phyloP scores from a whole-genome alignment of 2,329 filamentous ascomycete species.

The Colletotrichum echinochloae region DNA sequence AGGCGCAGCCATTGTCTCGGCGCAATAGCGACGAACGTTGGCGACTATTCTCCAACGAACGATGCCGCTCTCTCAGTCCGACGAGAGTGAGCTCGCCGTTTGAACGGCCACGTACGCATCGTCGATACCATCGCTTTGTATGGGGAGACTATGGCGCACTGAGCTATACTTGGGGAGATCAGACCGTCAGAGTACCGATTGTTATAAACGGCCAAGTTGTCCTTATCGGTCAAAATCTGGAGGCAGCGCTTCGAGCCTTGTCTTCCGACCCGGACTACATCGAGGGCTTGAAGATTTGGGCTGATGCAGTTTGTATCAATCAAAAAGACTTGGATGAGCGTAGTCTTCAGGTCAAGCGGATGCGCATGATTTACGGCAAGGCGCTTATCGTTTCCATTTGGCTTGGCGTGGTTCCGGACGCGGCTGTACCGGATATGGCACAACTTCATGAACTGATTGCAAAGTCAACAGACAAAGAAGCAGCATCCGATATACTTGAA shows the following conservation, averaged over 20 bases:
- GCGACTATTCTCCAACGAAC: slow-evolving; percentile 27
- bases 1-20: slow-evolving; percentile 5
- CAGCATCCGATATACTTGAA: slow-evolving; percentile 13
- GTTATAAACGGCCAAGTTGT: slow-evolving; percentile 23
- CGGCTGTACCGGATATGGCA: slow-evolving; percentile 25
- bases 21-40: slow-evolving; percentile 29
- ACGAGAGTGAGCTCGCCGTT: slow-evolving; percentile 18
- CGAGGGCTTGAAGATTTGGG: slow-evolving; percentile 37
- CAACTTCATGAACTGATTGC: slow-evolving; percentile 17
- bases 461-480: slow-evolving; percentile 5
- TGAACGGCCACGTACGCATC: slow-evolving; percentile 20
- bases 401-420: slow-evolving; percentile 33
- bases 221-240: slow-evolving; percentile 23
- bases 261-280: slow-evolving; percentile 25
- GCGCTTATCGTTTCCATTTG: slow-evolving; percentile 38
- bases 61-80: slow-evolving; percentile 20
- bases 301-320: slow-evolving; percentile 44
- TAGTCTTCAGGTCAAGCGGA: slow-evolving; percentile 40
- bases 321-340: slow-evolving; percentile 40
- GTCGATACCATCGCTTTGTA: slow-evolving; percentile 25
- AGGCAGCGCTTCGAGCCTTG: slow-evolving; percentile 26
- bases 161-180: slow-evolving; percentile 31
- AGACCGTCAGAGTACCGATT: slow-evolving; percentile 15
- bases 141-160: slow-evolving; percentile 34
- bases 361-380: slow-evolving; percentile 39